Evolutionary conservation across 352 stramenopile species (phyloP).

Genomic region (Globisporangium mamillatum): DNA sequence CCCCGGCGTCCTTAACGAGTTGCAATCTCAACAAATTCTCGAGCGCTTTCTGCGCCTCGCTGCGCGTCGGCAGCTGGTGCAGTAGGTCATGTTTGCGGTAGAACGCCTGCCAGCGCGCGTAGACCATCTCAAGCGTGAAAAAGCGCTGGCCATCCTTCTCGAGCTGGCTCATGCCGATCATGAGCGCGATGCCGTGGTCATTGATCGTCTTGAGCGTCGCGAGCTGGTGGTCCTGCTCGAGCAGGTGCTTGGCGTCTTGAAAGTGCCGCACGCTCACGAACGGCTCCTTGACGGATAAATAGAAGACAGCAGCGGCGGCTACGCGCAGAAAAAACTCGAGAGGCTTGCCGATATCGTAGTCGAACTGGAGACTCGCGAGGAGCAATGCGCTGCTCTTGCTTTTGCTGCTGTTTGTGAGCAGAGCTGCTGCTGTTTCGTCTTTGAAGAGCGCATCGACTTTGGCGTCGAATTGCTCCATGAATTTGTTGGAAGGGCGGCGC

Average conservation of each 20-base stretch:
- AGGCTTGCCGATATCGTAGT: constrained; percentile 76
- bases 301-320: constrained; percentile 41
- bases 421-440: not conserved
- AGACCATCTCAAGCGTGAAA: constrained; percentile 86
- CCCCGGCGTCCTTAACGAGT: constrained; percentile 71
- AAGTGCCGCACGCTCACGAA: constrained; percentile 48
- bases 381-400: constrained; percentile 22
- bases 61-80: constrained; percentile 53
- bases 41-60: constrained; percentile 71
- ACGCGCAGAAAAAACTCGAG: constrained; percentile 67
- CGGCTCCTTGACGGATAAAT: constrained; percentile 37
- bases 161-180: constrained; percentile 78
- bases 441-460: constrained; percentile 40
- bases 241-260: constrained; percentile 40
- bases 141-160: constrained; percentile 61
- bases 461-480: constrained; percentile 37
- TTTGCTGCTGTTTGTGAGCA: not conserved
- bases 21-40: constrained; percentile 68
- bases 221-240: constrained; percentile 77
- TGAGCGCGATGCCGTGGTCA: constrained; percentile 63
- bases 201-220: constrained; percentile 63
- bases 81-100: constrained; percentile 75
- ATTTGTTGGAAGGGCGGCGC: constrained; percentile 25
- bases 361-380: constrained; percentile 55
- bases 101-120: constrained; percentile 76